Evolutionary conservation across 768 basidiomycete genomes (phyloP).

Genomic region (Boletus sp.): DNA sequence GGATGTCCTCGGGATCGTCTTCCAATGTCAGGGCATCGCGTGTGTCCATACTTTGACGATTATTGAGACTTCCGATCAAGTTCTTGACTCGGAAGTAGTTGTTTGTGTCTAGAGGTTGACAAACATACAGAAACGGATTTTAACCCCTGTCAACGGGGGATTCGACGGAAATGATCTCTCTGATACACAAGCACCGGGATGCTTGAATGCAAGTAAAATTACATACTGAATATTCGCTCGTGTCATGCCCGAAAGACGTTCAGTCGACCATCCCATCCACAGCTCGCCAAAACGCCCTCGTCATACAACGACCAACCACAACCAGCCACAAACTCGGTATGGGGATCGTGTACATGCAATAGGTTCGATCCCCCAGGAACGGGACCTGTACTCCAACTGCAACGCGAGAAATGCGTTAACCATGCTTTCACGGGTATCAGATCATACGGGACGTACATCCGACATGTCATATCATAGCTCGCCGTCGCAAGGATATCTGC

Average conservation of each 20-base stretch:
- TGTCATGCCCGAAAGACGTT: constrained; percentile 64
- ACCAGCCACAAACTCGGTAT: constrained; percentile 94
- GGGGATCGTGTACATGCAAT: constrained; percentile 75
- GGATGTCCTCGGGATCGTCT: constrained; percentile 60
- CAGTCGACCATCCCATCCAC: constrained; percentile 88
- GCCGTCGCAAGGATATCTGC: constrained; percentile 66
- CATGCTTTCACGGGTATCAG: not conserved
- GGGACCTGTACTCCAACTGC: constrained; percentile 74
- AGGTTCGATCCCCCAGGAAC: constrained; percentile 47
- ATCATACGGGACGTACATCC: constrained; percentile 60
- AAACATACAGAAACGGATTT: not conserved
- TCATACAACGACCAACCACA: constrained; percentile 93
- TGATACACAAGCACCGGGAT: no score
- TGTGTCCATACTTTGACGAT: not conserved
- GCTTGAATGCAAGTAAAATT: not conserved
- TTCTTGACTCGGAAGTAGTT: not conserved
- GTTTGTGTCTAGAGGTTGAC: not conserved
- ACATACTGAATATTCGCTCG: not conserved
- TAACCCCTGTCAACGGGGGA: not conserved
- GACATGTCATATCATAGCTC: constrained; percentile 95
- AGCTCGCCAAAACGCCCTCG: constrained; percentile 82
- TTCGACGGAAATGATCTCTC: no score
- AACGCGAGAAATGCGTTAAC: constrained; percentile 1
- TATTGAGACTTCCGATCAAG: no score
- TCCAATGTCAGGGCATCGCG: not conserved